Evolutionary conservation across 2,329 filamentous ascomycete genomes (phyloP).

Genomic region (Mollisia scopiformis): DNA sequence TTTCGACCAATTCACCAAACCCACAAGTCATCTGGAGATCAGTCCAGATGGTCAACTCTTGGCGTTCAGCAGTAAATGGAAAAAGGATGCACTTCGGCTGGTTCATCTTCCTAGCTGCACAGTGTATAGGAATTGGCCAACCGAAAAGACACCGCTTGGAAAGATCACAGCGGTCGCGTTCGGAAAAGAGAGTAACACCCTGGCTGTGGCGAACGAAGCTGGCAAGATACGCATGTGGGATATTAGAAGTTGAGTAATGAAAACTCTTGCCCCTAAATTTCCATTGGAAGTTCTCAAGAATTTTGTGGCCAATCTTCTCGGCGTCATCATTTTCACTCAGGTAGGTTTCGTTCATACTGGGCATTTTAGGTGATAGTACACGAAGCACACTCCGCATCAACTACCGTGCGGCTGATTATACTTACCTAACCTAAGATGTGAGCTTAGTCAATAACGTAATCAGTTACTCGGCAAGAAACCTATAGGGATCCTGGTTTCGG

Average conservation of each 20-base stretch:
- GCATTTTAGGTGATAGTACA: too few species aligned
- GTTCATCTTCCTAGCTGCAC: constrained; percentile 92
- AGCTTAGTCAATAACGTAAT: too few species aligned
- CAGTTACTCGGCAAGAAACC: too few species aligned
- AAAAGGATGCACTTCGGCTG: constrained; percentile 84
- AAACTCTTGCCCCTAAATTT: neutral
- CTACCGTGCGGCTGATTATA: too few species aligned
- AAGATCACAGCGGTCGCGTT: constrained; percentile 78
- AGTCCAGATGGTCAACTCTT: constrained; percentile 88
- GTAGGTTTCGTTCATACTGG: too few species aligned
- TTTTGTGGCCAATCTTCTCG: neutral
- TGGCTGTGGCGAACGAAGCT: constrained; percentile 86
- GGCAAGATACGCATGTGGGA: constrained; percentile 93
- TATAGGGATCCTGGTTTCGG: too few species aligned
- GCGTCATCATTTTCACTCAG: too few species aligned
- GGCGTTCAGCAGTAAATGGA: constrained; percentile 83
- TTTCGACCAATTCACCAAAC: constrained; percentile 86
- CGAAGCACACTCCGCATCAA: too few species aligned
- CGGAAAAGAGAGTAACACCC: constrained; percentile 63
- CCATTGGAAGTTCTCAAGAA: neutral
- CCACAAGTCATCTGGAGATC: constrained; percentile 79
- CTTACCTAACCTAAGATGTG: too few species aligned
- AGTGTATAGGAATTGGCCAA: constrained; percentile 97
- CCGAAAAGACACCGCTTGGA: constrained; percentile 83
- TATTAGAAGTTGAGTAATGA: constrained; percentile 52